These are phyloP conservation scores for Rosa hybrid DNA, from an alignment of 331 rosid genomes.

Conservation along the genomic window DNA sequence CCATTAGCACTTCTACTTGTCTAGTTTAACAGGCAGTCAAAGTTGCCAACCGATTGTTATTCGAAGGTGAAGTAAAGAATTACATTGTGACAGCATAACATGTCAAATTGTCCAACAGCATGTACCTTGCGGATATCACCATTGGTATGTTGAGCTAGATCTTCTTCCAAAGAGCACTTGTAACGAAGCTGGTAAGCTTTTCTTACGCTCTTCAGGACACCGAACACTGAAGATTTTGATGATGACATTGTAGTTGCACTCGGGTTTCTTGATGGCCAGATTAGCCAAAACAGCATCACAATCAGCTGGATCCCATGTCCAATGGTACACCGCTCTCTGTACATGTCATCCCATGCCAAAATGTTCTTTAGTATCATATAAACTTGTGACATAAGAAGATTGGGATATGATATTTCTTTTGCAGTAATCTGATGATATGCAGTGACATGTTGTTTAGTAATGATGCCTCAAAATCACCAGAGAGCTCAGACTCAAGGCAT, in stretches of 20 bases:
- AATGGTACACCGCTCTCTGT: slow-evolving; percentile 80
- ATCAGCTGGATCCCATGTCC: slow-evolving; percentile 76
- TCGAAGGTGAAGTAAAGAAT: not conserved
- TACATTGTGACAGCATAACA: not conserved
- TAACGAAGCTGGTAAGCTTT: slow-evolving; percentile 71
- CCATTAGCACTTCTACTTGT: not conserved
- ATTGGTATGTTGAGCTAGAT: slow-evolving; percentile 53
- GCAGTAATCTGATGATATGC: not conserved
- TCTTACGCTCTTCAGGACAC: slow-evolving; percentile 70
- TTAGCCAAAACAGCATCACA: slow-evolving; percentile 72
- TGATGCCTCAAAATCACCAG: slow-evolving; percentile 65
- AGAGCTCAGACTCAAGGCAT: slow-evolving; percentile 76
- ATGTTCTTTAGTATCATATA: too few species aligned
- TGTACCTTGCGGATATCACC: slow-evolving; percentile 74
- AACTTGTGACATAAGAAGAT: not conserved
- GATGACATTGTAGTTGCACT: slow-evolving; percentile 40
- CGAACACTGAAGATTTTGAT: slow-evolving; percentile 62
- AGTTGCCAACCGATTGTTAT: not conserved
- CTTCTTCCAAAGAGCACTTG: slow-evolving; percentile 78
- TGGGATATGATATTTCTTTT: not conserved
- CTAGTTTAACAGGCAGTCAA: not conserved
- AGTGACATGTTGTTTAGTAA: not conserved
- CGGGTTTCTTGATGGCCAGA: slow-evolving; percentile 47
- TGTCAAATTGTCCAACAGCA: not conserved
- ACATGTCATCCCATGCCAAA: not conserved